phyloP scores from a whole-genome alignment of 176 grass and related monocot species.

The Ensete glaucum region DNA sequence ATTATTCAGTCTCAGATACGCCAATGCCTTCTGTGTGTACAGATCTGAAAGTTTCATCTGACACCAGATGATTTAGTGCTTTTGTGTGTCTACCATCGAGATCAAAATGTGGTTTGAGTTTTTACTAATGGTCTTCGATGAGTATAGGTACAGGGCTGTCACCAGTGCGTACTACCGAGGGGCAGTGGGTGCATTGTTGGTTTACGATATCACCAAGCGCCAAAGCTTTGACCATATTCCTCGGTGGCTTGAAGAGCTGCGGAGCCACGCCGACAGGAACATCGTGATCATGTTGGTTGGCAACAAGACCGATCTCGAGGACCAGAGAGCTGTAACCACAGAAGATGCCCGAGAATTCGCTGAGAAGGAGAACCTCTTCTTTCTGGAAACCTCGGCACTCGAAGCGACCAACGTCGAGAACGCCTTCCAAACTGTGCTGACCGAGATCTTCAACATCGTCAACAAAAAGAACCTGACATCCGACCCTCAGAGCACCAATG shows the following conservation, averaged over 20 bases:
- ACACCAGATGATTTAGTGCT: no score
- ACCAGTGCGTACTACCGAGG: constrained; percentile 1
- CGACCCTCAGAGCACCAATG: background rate
- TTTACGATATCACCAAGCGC: background rate
- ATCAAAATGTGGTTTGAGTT: no score
- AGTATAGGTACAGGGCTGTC: background rate
- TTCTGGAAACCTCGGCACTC: background rate
- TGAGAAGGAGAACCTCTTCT: background rate
- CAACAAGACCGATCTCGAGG: background rate
- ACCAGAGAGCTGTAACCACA: background rate
- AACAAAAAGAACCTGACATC: background rate
- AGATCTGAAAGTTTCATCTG: no score
- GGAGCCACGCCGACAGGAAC: background rate
- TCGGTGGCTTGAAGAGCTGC: background rate
- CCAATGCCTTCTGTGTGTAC: no score
- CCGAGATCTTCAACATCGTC: background rate
- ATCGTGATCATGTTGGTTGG: background rate
- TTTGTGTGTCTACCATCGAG: no score
- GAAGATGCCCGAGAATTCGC: background rate
- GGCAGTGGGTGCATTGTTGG: background rate
- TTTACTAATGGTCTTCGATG: no score
- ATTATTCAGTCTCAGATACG: no score
- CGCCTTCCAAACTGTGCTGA: background rate
- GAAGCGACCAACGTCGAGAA: background rate
- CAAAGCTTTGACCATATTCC: background rate